Evolutionary conservation across 1,284 basidiomycete genomes (phyloP), one percentile per base, ranked within the genome.

Genomic region (Jaminaea rosea): DNA sequence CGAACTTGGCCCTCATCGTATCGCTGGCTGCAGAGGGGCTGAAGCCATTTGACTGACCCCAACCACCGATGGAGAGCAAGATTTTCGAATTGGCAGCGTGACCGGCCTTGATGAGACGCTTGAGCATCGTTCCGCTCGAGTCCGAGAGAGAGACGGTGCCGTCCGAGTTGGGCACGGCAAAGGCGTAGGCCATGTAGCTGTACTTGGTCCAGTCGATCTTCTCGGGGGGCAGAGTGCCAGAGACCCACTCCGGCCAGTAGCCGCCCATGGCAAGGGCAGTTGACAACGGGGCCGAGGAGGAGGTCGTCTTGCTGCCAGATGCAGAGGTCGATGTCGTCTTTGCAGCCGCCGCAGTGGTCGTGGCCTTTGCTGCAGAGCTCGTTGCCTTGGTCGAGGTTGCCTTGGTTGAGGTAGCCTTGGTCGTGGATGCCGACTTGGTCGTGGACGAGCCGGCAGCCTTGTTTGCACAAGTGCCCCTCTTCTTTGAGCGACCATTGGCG

Each of bases 181-280:
- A 69, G 3, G 67, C 63, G 39, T 59, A 69, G 32, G 66, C 59
- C 56, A 69, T 47, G 29, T 64, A 53, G 52, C 68, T 65, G 46
- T 60, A 69, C 37, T 62, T 59, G 51, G 44, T 39, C 24, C 58
- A 64, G 42, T 65, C 61, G 47, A 69, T 62, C 21, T 49, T 21
- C 17, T 57, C 49, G 5, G 63, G 55, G 1, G 63, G 54, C 9
- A 67, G 51, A 13, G 24, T 44, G 31, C 36, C 45, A 1, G 47
- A 47, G n/a, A 52, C 41, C 67, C 67, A 69, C 32, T 65, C 56
- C 11, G 63, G 31, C 63, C 63, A 67, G 47, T 67, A 67, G 39
- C 61, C 65, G 0, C 52, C 63, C 58, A 59, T 60, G 54, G 52
- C 49, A 11, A 41, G n/a, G n/a, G n/a, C n/a, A n/a, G n/a, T n/a